Evolutionary conservation across 495 filamentous ascomycete genomes (phyloP), one percentile per base, ranked within the genome.

Genomic region (Penicillium roqueforti): DNA sequence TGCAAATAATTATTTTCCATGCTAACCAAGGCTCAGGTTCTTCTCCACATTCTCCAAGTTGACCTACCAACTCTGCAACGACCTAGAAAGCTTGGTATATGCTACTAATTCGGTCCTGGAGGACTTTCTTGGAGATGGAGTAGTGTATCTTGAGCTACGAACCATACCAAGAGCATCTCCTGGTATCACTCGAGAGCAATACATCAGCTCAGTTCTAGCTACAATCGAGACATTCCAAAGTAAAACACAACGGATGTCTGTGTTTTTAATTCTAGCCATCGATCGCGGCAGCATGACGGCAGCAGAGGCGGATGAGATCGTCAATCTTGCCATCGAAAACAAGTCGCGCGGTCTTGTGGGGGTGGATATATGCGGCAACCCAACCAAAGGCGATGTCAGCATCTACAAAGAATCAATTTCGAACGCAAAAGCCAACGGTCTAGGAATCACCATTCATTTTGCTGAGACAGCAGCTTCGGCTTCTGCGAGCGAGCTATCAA

Each of bases 341-440:
- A 68, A 66, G 4, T 25, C 46, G 32, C 66, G 68, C 25, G 83
- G 85, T 32, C 81, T 93, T 40, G 87, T 93, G 0, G 90, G 86
- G 29, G 63, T 95, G 40, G 89, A 95, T 67, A 76, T 95, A 11
- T 92, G 88, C 69, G 89, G 90, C 6, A 82, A 95, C 60, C 89
- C 90, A 14, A 71, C 75, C 8, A 77, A 76, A 51, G 82, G 83
- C 11, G 77, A 85, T 28, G 74, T 89, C 42, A 67, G 74, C 0
- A 61, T 75, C 1, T 87, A 86, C 59, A 60, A 68, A 3, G 73
- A 75, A 7, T 77, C 82, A 1, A 85, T 92, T 47, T 58, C 61
- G 1, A 66, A 69, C 28, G 87, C 87, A 6, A 75, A 77, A 53
- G 55, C 65, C 0, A 55, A 72, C 23, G 78, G 78, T 0, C 65